Percentiles rank a stretch among this genome's conserved stretches.
Evolutionary conservation across 2,329 filamentous ascomycete genomes (phyloP).

Genomic region (Fusarium sp.): DNA sequence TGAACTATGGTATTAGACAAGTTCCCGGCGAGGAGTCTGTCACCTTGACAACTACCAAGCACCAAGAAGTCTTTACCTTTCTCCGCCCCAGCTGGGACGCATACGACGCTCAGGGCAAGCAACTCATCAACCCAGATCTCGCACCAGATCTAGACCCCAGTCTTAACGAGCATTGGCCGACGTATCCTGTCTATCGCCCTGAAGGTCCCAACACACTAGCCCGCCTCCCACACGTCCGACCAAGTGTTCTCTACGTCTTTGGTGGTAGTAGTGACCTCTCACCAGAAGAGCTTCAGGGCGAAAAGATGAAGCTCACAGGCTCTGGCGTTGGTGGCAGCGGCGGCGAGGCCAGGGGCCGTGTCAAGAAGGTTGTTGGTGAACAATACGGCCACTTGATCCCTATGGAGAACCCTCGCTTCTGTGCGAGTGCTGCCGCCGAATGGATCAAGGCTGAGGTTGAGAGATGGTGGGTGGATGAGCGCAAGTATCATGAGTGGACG

Average conservation of each 20-base stretch:
- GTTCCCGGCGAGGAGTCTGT: conserved; percentile 64
- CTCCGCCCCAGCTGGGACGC: conserved; percentile 70
- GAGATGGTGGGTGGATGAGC: conserved; percentile 69
- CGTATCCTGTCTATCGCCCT: conserved; percentile 74
- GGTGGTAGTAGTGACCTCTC: conserved; percentile 72
- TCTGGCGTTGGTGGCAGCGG: conserved; percentile 76
- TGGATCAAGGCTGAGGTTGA: conserved; percentile 70
- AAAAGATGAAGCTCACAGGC: conserved; percentile 75
- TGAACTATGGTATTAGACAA: conserved; percentile 80
- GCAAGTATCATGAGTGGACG: conserved; percentile 68
- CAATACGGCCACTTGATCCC: conserved; percentile 83
- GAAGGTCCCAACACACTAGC: conserved; percentile 69
- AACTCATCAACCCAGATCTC: conserved; percentile 54
- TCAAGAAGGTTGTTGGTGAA: conserved; percentile 73
- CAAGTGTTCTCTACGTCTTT: conserved; percentile 77
- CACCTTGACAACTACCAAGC: conserved; percentile 84
- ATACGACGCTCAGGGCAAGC: conserved; percentile 52
- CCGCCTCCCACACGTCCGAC: conserved; percentile 71
- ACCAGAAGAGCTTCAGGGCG: conserved; percentile 59
- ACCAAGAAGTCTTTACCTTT: conserved; percentile 84
- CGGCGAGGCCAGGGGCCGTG: conserved; percentile 71
- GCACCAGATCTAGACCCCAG: conserved; percentile 61
- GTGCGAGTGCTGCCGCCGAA: conserved; percentile 69
- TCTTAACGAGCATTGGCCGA: conserved; percentile 50
- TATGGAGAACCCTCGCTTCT: conserved; percentile 79